A percentile compares a stretch with the other conserved stretches of the same genome.
phyloP scores from a whole-genome alignment of 805 yeast genomes.

The Starmerella geochares region DNA sequence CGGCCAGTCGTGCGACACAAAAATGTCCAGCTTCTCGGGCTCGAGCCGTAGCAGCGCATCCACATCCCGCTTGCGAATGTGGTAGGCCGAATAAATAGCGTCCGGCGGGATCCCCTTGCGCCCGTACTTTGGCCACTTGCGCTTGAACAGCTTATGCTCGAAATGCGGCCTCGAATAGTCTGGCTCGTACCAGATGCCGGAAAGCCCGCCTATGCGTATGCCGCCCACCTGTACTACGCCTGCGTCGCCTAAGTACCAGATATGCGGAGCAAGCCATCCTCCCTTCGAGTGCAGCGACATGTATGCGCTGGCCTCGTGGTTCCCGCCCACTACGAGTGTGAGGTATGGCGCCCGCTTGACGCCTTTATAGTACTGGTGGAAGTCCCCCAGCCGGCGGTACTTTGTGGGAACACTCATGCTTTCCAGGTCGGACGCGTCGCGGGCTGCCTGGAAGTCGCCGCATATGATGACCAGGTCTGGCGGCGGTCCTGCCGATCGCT shows the following conservation, averaged over 20 bases:
- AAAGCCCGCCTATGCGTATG: constrained; percentile 63
- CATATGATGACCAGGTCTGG: constrained; percentile 60
- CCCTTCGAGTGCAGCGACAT: constrained; percentile 65
- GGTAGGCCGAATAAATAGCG: constrained; percentile 52
- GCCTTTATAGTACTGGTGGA: constrained; percentile 59
- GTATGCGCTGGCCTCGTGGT: constrained; percentile 83
- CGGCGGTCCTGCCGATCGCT: neutral
- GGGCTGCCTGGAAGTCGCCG: constrained; percentile 83
- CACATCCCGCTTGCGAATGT: constrained; percentile 54
- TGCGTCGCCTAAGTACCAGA: constrained; percentile 72
- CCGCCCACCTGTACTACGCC: constrained; percentile 70
- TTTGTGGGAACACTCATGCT: constrained; percentile 73
- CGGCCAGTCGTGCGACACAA: constrained; percentile 93
- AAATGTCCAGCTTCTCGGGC: constrained; percentile 38
- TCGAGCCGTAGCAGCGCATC: constrained; percentile 38
- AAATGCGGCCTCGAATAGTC: constrained; percentile 38
- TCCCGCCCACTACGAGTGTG: constrained; percentile 86
- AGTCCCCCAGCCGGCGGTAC: constrained; percentile 68
- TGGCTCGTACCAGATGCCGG: constrained; percentile 64
- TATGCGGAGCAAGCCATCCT: constrained; percentile 87
- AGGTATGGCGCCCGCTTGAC: constrained; percentile 53
- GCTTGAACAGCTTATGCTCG: constrained; percentile 15
- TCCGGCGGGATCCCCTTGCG: neutral
- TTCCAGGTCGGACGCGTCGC: constrained; percentile 52
- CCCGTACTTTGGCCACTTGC: neutral